Evolutionary conservation across 148 eudicot genomes (phyloP).

Genomic region (Salicornia ramosissima): DNA sequence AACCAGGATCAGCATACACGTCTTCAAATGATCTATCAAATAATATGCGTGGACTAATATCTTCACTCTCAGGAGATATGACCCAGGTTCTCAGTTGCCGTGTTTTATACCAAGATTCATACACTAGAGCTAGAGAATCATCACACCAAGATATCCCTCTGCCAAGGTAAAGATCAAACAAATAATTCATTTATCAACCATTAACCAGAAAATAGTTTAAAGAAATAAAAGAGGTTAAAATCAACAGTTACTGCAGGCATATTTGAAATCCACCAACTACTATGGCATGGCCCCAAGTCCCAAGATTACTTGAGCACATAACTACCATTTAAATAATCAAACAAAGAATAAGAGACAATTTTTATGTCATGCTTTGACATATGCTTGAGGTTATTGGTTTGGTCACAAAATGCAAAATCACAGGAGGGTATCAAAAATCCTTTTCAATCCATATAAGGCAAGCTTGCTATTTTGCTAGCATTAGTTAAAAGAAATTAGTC

Average conservation of each 20-base stretch:
- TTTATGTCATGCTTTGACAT: neutral
- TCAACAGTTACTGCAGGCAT: neutral
- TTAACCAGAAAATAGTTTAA: neutral
- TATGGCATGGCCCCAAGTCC: neutral
- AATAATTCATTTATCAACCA: neutral
- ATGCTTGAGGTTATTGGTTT: neutral
- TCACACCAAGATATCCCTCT: conserved; percentile 97
- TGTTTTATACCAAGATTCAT: conserved; percentile 95
- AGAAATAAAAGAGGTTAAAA: neutral
- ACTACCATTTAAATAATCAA: neutral
- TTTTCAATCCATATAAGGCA: conserved; percentile 2
- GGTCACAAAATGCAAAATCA: neutral
- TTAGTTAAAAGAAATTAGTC: neutral
- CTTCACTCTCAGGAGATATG: conserved; percentile 70
- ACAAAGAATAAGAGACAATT: neutral
- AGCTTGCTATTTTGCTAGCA: neutral
- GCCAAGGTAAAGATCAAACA: conserved; percentile 22
- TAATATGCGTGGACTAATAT: conserved; percentile 61
- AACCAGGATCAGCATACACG: conserved; percentile 96
- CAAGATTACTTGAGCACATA: neutral
- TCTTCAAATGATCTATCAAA: conserved; percentile 96
- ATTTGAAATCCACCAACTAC: neutral
- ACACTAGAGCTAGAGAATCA: conserved; percentile 85
- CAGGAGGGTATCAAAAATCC: neutral
- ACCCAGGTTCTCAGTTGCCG: conserved; percentile 80